Base-by-base conservation (phyloP, 1,139 yeast genomes). In the Wickerhamomyces sp. region DNA sequence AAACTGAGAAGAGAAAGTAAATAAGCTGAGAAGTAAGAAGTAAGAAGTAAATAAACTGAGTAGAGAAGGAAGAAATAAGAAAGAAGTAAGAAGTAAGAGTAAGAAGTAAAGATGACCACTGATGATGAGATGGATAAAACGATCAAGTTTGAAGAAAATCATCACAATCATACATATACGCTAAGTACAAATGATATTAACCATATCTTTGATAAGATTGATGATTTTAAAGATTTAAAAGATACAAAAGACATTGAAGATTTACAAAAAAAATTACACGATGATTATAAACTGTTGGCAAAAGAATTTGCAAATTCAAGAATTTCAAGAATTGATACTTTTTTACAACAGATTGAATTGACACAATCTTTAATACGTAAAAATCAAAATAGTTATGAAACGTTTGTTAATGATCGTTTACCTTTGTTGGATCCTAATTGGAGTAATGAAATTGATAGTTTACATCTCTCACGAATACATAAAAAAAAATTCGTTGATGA, bases 251-350 rank as follows among this genome's bases (percentile, higher is more conserved):
- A 46, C 30, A 45, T 49, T 8, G 52, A 47, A 25, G 13, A 26
- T 2, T 23, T 46, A 8, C 61, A 59, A 33, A 45, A 45, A 16
- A 44, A 48, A 28, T 38, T 62, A 3, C 51, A 56, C 3, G 28
- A 40, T 5, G 58, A 59, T 34, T 61, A 59, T 42, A 49, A 47
- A 28, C 36, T 41, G 3, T 36, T 62, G 5, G 46, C 62, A 1
- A 44, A 41, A 19, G 50, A 51, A 16, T 59, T 60, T 33, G 45
- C 55, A 11, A 35, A 38, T 10, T 45, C 61, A 4, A 42, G 62
- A 28, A 32, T 58, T 5, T 25, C 47, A 2, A 46, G 64, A 27
- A 52, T 58, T 2, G 60, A 59, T 27, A 49, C 59, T 15, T 44
- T 54, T 36, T 41, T 61, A 9, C 46, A 49, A 26, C 45, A 48